phyloP scores from a whole-genome alignment of 805 yeast genomes.

The Candida suzukii region DNA sequence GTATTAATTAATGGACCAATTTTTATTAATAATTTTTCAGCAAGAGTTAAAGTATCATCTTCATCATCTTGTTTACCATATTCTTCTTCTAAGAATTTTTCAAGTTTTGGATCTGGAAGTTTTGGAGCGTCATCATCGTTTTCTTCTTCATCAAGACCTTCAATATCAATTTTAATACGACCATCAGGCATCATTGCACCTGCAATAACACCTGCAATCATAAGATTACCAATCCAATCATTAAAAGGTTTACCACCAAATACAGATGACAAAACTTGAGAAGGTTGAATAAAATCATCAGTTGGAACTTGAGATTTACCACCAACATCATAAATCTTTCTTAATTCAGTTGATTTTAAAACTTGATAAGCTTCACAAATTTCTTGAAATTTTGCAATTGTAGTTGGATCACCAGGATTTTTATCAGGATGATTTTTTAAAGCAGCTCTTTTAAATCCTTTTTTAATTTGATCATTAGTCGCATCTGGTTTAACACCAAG shows the following conservation, averaged over 20 bases:
- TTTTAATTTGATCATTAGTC: slow-evolving; percentile 60
- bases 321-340: slow-evolving; percentile 69
- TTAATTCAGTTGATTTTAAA: slow-evolving; percentile 53
- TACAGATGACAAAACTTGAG: slow-evolving; percentile 61
- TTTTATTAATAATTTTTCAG: slow-evolving; percentile 41
- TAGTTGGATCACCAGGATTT: slow-evolving; percentile 68
- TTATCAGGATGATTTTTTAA: slow-evolving; percentile 76
- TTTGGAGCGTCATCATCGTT: neutral
- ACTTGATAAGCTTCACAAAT: slow-evolving; percentile 71
- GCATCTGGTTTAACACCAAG: slow-evolving; percentile 54
- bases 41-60: slow-evolving; percentile 51
- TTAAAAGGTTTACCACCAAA: slow-evolving; percentile 89
- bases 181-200: slow-evolving; percentile 21
- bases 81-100: slow-evolving; percentile 9
- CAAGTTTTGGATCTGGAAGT: too few relatives aligned
- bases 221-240: slow-evolving; percentile 82
- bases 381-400: slow-evolving; percentile 65
- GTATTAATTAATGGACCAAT: slow-evolving; percentile 31
- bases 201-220: slow-evolving; percentile 64
- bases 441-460: slow-evolving; percentile 74
- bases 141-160: slow-evolving; percentile 5
- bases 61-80: slow-evolving; percentile 22
- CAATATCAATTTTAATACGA: slow-evolving; percentile 3
- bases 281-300: slow-evolving; percentile 72
- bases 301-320: too few relatives aligned